Base-by-base conservation (phyloP, 2,329 filamentous ascomycete species). In the Cladophialophora yegresii region DNA sequence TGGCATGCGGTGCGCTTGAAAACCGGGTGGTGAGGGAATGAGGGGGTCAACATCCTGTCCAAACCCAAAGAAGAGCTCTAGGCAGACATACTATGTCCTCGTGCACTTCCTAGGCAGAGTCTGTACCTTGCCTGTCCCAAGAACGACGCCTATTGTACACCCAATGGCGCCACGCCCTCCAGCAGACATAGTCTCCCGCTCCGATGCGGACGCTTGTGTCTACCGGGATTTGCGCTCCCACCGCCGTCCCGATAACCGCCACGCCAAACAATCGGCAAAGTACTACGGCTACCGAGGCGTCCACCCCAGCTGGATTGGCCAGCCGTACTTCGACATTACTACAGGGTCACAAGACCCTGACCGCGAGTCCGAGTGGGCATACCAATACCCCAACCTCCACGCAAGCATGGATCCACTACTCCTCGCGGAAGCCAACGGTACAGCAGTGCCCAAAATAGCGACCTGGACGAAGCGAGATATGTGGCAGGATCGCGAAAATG, bases 281-380 rank as follows among this genome's bases (percentile, higher is more conserved):
- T 69, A 69, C 53, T 66, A 67, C 45, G 63, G 62, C 50, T 69
- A 67, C 40, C 63, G 67, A n/a, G 61, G 63, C 9, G 67, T 69
- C 12, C 33, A 69, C 13, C 58, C 67, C 10, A 58, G 58, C 30
- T 69, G 67, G 67, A 22, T 67, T 12, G 61, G 62, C 28, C 63
- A 69, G 43, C 62, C 54, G n/a, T 65, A 67, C 51, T 26, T 12
- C 2, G 12, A 36, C 23, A 23, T 53, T n/a, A 13, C 28, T 9
- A 12, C 20, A 20, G 10, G 13, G 20, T 26, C 2, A 23, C 32
- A n/a, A 30, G 6, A 4, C 10, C 28, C 53, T 16, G 30, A 12
- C 26, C 7, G 2, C 4, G 10, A 45, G 36, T 6, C 13, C 16
- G 16, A 33, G n/a, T 23, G 43, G 12, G 12, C 10, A 9, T 47